These are phyloP conservation scores for Oryza nivara DNA, from an alignment of 176 grass and related monocot species.

Conservation along the genomic window DNA sequence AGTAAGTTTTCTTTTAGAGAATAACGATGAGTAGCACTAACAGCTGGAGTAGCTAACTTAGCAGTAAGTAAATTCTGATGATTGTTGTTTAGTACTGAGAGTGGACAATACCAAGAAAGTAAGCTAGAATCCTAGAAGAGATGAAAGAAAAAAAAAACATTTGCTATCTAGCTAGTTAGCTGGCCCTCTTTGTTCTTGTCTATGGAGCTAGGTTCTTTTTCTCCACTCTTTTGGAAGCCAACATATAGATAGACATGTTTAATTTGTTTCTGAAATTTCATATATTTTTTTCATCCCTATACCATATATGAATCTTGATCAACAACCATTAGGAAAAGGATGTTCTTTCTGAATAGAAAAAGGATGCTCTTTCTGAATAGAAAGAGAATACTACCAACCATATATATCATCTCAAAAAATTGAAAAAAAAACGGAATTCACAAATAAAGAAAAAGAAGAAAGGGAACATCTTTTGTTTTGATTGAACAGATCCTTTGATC, in stretches of 20 bases:
- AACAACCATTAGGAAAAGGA: not conserved
- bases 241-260: not conserved
- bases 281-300: not conserved
- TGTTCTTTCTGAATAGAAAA: constrained; percentile 24
- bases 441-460: not conserved
- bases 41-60: not conserved
- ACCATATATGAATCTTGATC: constrained; percentile 16
- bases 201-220: not conserved
- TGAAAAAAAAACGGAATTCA: constrained; percentile 21
- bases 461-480: constrained; percentile 30
- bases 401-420: not conserved
- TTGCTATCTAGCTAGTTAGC: not conserved
- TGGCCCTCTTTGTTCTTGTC: not conserved
- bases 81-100: constrained; percentile 30
- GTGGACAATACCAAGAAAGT: constrained; percentile 25
- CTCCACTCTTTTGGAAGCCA: not conserved
- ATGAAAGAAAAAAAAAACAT: constrained; percentile 7
- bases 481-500: constrained; percentile 26
- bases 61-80: constrained; percentile 24
- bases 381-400: constrained; percentile 32
- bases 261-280: not conserved
- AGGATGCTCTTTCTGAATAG: constrained; percentile 21
- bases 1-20: not conserved
- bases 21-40: constrained; percentile 34
- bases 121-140: not conserved